phyloP scores from a whole-genome alignment of 352 stramenopile genomes.

The Peronospora farinosa region DNA sequence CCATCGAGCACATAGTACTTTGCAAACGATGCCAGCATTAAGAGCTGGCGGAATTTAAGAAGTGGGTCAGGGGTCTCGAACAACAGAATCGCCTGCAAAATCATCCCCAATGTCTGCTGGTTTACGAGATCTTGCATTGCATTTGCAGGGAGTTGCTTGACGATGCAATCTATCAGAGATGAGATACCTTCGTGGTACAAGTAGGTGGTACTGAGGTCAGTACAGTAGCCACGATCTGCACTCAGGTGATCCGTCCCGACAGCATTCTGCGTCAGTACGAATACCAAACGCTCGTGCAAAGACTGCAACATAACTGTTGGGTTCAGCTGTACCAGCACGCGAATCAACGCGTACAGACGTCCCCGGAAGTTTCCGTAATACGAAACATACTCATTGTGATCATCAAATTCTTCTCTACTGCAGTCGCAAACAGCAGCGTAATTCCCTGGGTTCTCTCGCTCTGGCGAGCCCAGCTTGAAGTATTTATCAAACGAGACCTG shows the following conservation, averaged over 20 bases:
- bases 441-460: constrained; percentile 35
- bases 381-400: constrained; percentile 58
- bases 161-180: constrained; percentile 60
- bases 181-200: constrained; percentile 75
- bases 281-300: constrained; percentile 49
- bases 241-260: constrained; percentile 48
- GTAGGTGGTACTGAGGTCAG: constrained; percentile 54
- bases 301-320: constrained; percentile 43
- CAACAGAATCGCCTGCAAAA: constrained; percentile 48
- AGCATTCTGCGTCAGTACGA: constrained; percentile 46
- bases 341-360: constrained; percentile 69
- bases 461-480: constrained; percentile 67
- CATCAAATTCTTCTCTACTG: constrained; percentile 64
- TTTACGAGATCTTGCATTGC: constrained; percentile 41
- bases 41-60: constrained; percentile 69
- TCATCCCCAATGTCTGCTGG: constrained; percentile 34
- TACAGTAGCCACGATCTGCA: constrained; percentile 40
- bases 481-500: constrained; percentile 73
- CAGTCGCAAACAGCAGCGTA: constrained; percentile 33
- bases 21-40: constrained; percentile 59
- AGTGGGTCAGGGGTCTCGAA: constrained; percentile 54
- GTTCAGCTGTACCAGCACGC: constrained; percentile 54
- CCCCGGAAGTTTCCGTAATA: constrained; percentile 80
- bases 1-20: constrained; percentile 72
- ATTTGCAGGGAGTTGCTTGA: constrained; percentile 57